These are phyloP conservation scores for Ustilago nuda DNA, from an alignment of 1,284 basidiomycete species.

Conservation along the genomic window DNA sequence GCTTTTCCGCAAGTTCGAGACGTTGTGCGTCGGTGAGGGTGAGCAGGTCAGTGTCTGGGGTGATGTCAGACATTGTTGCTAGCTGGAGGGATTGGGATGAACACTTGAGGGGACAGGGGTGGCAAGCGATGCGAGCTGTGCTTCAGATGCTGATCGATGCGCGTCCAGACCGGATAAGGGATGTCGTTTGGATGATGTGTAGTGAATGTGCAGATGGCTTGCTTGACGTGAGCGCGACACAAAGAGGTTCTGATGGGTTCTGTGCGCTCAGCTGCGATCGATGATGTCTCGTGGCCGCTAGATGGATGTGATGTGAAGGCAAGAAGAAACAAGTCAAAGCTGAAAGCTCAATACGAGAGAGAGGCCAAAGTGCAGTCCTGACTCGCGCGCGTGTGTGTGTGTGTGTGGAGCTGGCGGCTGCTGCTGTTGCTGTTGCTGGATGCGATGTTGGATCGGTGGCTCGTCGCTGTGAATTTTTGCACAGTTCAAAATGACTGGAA, in stretches of 20 bases:
- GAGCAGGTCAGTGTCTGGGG: conserved; percentile 38
- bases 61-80: conserved; percentile 42
- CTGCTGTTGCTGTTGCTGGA: not conserved
- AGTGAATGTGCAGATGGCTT: not conserved
- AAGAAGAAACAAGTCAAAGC: too few species aligned
- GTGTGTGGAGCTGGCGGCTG: too few species aligned
- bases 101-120: too few species aligned
- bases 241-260: too few species aligned
- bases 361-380: too few species aligned
- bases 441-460: not conserved
- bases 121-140: too few species aligned
- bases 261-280: not conserved
- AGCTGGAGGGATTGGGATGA: not conserved
- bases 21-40: conserved; percentile 51
- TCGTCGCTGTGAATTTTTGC: not conserved
- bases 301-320: not conserved
- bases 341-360: too few species aligned
- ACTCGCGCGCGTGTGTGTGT: too few species aligned
- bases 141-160: not conserved
- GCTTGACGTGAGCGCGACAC: not conserved
- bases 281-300: too few species aligned
- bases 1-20: conserved; percentile 51
- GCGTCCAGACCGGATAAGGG: not conserved
- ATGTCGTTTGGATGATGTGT: not conserved
- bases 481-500: not conserved